Evolutionary conservation across 2,329 filamentous ascomycete species (phyloP).

Genomic region (Aspergillus hiratsukae): DNA sequence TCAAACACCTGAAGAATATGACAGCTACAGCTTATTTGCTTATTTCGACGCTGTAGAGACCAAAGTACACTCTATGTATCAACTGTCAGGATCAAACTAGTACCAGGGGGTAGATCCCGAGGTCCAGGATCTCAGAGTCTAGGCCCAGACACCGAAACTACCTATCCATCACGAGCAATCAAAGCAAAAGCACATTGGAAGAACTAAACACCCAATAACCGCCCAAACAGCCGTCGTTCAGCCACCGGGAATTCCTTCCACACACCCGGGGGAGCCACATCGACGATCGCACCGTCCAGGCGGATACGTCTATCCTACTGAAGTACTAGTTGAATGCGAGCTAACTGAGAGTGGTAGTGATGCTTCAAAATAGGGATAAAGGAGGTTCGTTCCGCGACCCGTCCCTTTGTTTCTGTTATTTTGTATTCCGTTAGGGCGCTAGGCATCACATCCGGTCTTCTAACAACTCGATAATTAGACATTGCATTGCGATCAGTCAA

Average conservation of each 20-base stretch:
- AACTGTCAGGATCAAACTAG: neutral
- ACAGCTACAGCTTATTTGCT: neutral
- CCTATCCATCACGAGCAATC: no score
- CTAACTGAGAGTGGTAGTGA: neutral
- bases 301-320: constrained; percentile 11
- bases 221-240: neutral
- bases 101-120: no score
- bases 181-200: neutral
- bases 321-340: no score
- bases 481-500: neutral
- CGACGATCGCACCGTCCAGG: constrained; percentile 14
- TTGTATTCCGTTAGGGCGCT: neutral
- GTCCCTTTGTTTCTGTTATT: neutral
- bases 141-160: neutral
- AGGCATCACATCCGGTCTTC: no score
- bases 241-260: neutral
- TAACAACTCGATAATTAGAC: neutral
- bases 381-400: no score
- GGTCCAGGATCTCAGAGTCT: no score
- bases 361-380: neutral
- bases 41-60: neutral
- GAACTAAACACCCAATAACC: neutral
- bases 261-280: neutral
- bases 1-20: neutral
- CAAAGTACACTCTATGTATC: no score